Evolutionary conservation across 2,329 filamentous ascomycete genomes (phyloP), one percentile per base, ranked within the genome.

Genomic region (Macrophomina pseudophaseolina): DNA sequence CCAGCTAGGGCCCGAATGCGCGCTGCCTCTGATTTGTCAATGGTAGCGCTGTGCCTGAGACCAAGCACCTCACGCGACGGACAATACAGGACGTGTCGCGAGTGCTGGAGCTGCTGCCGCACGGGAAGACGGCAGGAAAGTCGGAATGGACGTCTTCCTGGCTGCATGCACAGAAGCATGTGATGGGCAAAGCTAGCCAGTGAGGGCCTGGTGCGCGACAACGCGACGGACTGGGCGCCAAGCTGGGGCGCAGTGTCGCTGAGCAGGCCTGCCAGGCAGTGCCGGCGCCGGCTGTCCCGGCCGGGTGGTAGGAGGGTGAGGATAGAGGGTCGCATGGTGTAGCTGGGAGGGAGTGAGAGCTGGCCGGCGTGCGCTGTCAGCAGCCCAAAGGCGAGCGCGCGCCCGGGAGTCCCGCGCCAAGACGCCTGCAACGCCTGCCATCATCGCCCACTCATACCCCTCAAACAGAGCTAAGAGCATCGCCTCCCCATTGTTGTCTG

Each of bases 221-320:
- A 40, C 35, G 63, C 51, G 52, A 51, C 38, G 49, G 42, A 28
- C 63, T 65, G 63, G 63, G 63, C 63, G 63, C 63, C 63, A 65
- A 65, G 58, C 58, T 33, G 33, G 18, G 18, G 18, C 5, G 14
- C 28, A 16, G 4, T n/a, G 14, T 3, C 14, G 11, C 18, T 18
- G 23, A 18, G 28, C 16, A 46, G 56, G 23, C 14, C 14, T 9
- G 53, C 28, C 46, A 16, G 58, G 54, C 38, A 30, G 40, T 38
- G 38, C 54, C 28, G 35, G 42, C 42, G 42, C 42, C 42, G 42
- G 8, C 16, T 40, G 53, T 56, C 23, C 53, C 28, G 33, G 33
- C 40, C 33, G 40, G 33, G 23, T 40, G 33, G 28, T 38, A 38
- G 35, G 11, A 38, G 35, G 35, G 23, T 23, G 35, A 38, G 7